Evolutionary conservation across 305 asterid genomes (phyloP), one percentile per base, ranked within the genome.

Genomic region (Solanum hybrid): DNA sequence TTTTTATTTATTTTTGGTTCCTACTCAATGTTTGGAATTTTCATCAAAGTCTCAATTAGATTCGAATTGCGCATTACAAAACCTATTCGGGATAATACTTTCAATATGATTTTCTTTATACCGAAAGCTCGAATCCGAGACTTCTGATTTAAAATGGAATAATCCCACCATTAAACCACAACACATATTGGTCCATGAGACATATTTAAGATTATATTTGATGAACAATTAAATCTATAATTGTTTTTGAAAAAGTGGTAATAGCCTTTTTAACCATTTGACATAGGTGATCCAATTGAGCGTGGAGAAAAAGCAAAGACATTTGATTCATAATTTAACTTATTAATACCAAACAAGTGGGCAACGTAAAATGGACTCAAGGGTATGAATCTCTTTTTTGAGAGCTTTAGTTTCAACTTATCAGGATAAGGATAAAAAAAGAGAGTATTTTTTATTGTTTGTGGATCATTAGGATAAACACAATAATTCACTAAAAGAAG

Each of bases 51-150:
- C 10, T 56, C 24, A 56, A 56, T 17, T 2, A 56, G 1, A 2
- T 56, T 56, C 0, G 0, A 0, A 56, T 56, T 6, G 10, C 1
- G 1, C 9, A 56, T 56, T 56, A 0, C 9, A 56, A 56, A 7
- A 6, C 1, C 10, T 56, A 17, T 56, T 56, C 1, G 10, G 2
- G 4, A 3, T 1, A 0, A 2, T 56, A 1, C 10, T 56, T 56
- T 1, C 10, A 56, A 56, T 1, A 0, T 0, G 4, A 17, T 6
- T 56, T 56, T 56, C 7, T 17, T 0, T 17, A 56, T 56, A 56
- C 0, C 0, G 1, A 17, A 7, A 20, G 10, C 4, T 56, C 2
- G 0, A 56, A 56, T 0, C 0, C 0, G 1, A 56, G 4, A 17
- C 24, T 17, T 56, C 0, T 56, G 3, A 56, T 56, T 56, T 17